phyloP scores from a whole-genome alignment of 257 asterid species.

The Anisodus acutangulus region DNA sequence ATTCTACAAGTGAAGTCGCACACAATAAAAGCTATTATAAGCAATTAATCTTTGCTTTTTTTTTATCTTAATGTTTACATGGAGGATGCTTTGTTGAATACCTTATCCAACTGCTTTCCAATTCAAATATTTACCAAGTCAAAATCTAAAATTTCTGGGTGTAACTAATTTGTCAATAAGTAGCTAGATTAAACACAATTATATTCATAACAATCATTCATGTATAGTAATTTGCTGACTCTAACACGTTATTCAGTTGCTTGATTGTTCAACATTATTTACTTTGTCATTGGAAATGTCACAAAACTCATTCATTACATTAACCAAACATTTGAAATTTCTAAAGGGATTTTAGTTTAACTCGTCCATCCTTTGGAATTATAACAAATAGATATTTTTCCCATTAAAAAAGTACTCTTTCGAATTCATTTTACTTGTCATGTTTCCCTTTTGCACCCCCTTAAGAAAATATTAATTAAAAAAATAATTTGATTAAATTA shows the following conservation, averaged over 20 bases:
- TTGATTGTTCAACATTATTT: not conserved
- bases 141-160: not conserved
- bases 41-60: not conserved
- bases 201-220: not conserved
- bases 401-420: too few species aligned
- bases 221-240: not conserved
- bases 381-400: too few species aligned
- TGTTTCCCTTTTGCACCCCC: too few species aligned
- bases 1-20: not conserved
- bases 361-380: too few species aligned
- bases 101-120: not conserved
- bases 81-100: not conserved
- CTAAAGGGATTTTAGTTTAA: too few species aligned
- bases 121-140: too few species aligned
- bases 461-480: too few species aligned
- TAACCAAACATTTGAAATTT: too few species aligned
- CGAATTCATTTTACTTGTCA: too few species aligned
- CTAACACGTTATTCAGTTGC: not conserved
- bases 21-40: not conserved
- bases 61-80: not conserved
- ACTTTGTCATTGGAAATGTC: too few species aligned
- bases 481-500: too few species aligned
- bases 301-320: too few species aligned
- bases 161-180: constrained; percentile 10
- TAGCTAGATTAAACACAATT: not conserved